Base-by-base conservation (phyloP, 805 yeast genomes). In the Kodamaea neixiangensis region DNA sequence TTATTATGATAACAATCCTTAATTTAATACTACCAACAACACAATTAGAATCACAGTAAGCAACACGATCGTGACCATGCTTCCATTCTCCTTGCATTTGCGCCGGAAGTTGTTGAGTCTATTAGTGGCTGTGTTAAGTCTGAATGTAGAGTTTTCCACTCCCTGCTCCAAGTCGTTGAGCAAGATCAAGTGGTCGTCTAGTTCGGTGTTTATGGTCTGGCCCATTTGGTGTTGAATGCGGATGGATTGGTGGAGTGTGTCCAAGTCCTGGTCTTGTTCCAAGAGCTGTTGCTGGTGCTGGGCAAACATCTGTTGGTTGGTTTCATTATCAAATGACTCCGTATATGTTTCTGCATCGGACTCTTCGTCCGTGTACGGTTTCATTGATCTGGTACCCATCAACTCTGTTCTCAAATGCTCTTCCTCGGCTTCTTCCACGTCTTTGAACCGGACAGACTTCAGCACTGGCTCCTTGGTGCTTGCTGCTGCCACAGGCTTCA, bases 121-220 rank as follows among this genome's bases (percentile, higher is more conserved):
- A 45, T 58, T 54, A 11, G 63, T 58, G 7, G 77, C 76, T 9
- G 61, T 60, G 49, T 62, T 62, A n/a, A 75, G 55, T 45, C 71
- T 57, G 9, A 52, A 50, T n/a, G 58, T 56, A 3, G 77, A 65
- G 31, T 51, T 48, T 43, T 72, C 78, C 7, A 73, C 76, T 1
- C 78, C 78, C 37, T 56, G 61, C 51, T 75, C 79, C 43, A 75
- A 61, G 56, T 75, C 78, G 51, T 66, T 65, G 50, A 75, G 65
- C 13, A 73, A 47, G 13, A 75, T 71, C 50, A 75, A 51, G 54
- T 75, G 79, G 43, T 73, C 72, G 50, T 75, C 77, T 9, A 75
- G 47, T 52, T 75, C 79, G 21, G 65, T 62, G 53, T 71, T 67
- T 39, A 75, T 74, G 25, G 54, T 59, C 11, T 61, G 48, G 5